Base-by-base conservation (phyloP, 345 rosid species). In the Streptanthus diversifolius region DNA sequence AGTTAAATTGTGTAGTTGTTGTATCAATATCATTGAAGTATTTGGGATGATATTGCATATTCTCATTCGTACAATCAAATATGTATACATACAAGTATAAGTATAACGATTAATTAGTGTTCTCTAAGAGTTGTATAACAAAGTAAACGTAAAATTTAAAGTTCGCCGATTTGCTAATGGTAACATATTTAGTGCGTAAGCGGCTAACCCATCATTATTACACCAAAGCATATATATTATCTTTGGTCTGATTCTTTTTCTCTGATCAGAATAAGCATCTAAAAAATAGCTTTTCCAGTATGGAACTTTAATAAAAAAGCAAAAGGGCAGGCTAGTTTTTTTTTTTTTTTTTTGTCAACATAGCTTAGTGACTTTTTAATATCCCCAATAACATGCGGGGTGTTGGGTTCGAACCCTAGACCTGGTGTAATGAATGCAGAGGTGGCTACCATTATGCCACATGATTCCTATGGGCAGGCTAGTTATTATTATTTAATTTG, bases 191-290 rank as follows among this genome's bases (percentile, higher is more conserved):
- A 21, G 47, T 66, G 58, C 47, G 3, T 40, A 14, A 40, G 43
- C 13, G 39, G 39, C 39, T 3, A 37, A 53, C 36, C 15, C 41
- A 54, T 67, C 15, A 68, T 41, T 55, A 11, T 5, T 17, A 37
- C 4, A 36, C 11, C 49, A 60, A 48, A 13, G 15, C 15, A 40
- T 14, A 40, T 40, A 40, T 14, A 14, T 14, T 40, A 40, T 71
- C 62, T 62, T 40, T 40, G 13, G 32, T 51, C 45, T 33, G 18
- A 6, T 54, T 29, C 49, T 35, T 45, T 65, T 21, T 73, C 41
- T 36, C 24, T 45, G 51, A 73, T 64, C 44, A 49, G 58, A 73
- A 73, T 73, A 73, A 73, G 77, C 77, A 73, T 65, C 77, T 55
- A 65, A 73, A 73, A 63, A 35, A 15, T 73, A 56, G 51, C 59